These are phyloP conservation scores for Aspergillus tubingensis DNA, from an alignment of 2,329 filamentous ascomycete genomes.

Conservation along the genomic window DNA sequence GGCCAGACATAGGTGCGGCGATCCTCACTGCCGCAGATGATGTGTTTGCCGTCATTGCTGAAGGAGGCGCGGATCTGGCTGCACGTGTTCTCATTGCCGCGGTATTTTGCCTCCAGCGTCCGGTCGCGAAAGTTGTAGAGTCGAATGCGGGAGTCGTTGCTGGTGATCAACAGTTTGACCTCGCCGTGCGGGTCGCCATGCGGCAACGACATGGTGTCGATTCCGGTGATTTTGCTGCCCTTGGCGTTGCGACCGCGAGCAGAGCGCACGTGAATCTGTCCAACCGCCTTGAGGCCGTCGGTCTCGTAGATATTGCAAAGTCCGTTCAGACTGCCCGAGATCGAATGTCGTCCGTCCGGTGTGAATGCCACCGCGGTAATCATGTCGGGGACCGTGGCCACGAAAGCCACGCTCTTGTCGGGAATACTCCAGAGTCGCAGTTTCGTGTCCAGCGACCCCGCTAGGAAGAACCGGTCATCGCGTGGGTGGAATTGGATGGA, in stretches of 20 bases:
- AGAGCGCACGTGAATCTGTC: slow-evolving; percentile 90
- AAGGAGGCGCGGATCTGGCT: slow-evolving; percentile 90
- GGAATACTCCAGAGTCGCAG: slow-evolving; percentile 94
- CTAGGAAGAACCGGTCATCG: slow-evolving; percentile 95
- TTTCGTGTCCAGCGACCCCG: slow-evolving; percentile 86
- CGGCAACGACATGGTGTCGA: slow-evolving; percentile 70
- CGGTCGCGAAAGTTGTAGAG: slow-evolving; percentile 88
- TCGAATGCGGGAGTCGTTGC: slow-evolving; percentile 89
- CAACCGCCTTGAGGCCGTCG: slow-evolving; percentile 78
- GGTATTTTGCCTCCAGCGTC: slow-evolving; percentile 82
- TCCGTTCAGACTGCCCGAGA: slow-evolving; percentile 84
- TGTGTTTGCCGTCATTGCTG: slow-evolving; percentile 80
- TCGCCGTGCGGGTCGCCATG: slow-evolving; percentile 62
- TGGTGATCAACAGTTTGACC: slow-evolving; percentile 83
- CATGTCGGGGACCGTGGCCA: slow-evolving; percentile 75
- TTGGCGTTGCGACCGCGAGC: slow-evolving; percentile 91
- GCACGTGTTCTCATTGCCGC: slow-evolving; percentile 84
- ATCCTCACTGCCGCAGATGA: slow-evolving; percentile 93
- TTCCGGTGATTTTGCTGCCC: slow-evolving; percentile 95
- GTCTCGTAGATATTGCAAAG: slow-evolving; percentile 91
- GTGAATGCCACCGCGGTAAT: slow-evolving; percentile 94
- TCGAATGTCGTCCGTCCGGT: slow-evolving; percentile 84
- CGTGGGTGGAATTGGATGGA: slow-evolving; percentile 91
- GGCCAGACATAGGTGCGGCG: slow-evolving; percentile 89
- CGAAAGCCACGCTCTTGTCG: slow-evolving; percentile 88